phyloP scores from a whole-genome alignment of 352 stramenopile species.

The Phytophthora uliginosa region DNA sequence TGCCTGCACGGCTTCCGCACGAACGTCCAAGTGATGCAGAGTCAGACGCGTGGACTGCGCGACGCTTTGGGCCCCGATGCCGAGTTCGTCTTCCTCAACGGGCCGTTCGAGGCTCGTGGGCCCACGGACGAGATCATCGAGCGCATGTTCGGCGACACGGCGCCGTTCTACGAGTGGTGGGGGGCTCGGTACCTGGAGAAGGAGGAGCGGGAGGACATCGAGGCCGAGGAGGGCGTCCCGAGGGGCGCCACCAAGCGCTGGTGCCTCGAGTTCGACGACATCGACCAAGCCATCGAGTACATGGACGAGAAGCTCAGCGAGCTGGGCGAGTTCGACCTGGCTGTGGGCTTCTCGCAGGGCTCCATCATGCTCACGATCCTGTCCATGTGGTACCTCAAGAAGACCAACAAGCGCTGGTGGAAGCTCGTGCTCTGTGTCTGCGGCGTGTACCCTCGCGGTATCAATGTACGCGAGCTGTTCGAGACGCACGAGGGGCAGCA shows the following conservation, averaged over 20 bases:
- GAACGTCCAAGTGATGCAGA: conserved; percentile 79
- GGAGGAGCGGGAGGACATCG: conserved; percentile 49
- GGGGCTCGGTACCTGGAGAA: conserved; percentile 49
- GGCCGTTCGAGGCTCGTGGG: conserved; percentile 59
- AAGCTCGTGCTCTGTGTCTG: conserved; percentile 64
- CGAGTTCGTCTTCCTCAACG: conserved; percentile 83
- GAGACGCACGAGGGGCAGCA: conserved; percentile 49
- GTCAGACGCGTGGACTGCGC: conserved; percentile 67
- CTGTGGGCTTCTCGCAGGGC: conserved; percentile 85
- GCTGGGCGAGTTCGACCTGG: conserved; percentile 80
- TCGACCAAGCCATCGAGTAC: conserved; percentile 54
- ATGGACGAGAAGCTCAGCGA: conserved; percentile 66
- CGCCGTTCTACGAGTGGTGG: conserved; percentile 87
- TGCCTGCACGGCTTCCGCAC: conserved; percentile 83
- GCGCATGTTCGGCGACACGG: conserved; percentile 60
- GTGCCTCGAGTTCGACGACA: conserved; percentile 50
- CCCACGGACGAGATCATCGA: conserved; percentile 69
- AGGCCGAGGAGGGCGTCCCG: conserved; percentile 36
- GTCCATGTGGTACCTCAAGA: conserved; percentile 66
- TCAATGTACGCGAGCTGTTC: conserved; percentile 54
- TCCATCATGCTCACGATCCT: conserved; percentile 71
- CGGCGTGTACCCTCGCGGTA: conserved; percentile 43
- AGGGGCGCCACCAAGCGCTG: conserved; percentile 30
- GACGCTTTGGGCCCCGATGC: conserved; percentile 63
- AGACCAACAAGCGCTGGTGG: conserved; percentile 55